Evolutionary conservation across 768 basidiomycete species (phyloP).

Genomic region (Xerocomus brunneocitrinus): DNA sequence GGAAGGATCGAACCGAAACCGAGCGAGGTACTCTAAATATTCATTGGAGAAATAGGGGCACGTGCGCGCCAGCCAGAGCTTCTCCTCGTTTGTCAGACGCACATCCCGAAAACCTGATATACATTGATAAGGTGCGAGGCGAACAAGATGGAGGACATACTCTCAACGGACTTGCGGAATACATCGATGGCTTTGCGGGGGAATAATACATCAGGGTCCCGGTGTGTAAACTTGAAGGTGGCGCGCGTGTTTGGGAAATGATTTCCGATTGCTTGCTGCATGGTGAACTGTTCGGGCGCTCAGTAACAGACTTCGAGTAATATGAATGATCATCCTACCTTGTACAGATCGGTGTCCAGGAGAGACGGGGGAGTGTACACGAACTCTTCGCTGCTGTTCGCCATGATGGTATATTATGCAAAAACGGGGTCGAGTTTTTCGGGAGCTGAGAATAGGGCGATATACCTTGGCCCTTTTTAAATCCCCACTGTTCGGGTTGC

Average conservation of each 20-base stretch:
- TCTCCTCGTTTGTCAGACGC: slow-evolving; percentile 55
- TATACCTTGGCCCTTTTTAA: not conserved
- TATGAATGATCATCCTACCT: slow-evolving; percentile 41
- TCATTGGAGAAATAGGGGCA: slow-evolving; percentile 71
- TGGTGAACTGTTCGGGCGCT: slow-evolving; percentile 59
- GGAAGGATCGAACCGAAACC: slow-evolving; percentile 68
- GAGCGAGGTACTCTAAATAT: slow-evolving; percentile 75
- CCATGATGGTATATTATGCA: slow-evolving; percentile 6
- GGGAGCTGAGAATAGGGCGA: not conserved
- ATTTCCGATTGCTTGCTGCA: slow-evolving; percentile 87
- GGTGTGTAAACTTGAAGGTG: slow-evolving; percentile 78
- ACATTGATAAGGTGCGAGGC: slow-evolving; percentile 23
- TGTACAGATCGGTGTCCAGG: slow-evolving; percentile 93
- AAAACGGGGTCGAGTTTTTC: not conserved
- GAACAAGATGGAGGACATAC: slow-evolving; percentile 35
- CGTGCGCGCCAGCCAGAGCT: slow-evolving; percentile 53
- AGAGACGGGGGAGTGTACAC: slow-evolving; percentile 44
- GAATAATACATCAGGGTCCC: slow-evolving; percentile 61
- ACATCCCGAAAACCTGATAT: slow-evolving; percentile 64
- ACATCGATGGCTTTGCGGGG: slow-evolving; percentile 33
- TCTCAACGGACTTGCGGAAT: slow-evolving; percentile 51
- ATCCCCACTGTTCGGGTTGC: not conserved
- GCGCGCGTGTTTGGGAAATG: slow-evolving; percentile 72
- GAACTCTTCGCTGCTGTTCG: slow-evolving; percentile 3
- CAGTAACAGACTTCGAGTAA: not conserved